Percentiles rank a stretch among this genome's conserved stretches.
phyloP scores from a whole-genome alignment of 1,284 basidiomycete species.

The Meira miltonrushii region DNA sequence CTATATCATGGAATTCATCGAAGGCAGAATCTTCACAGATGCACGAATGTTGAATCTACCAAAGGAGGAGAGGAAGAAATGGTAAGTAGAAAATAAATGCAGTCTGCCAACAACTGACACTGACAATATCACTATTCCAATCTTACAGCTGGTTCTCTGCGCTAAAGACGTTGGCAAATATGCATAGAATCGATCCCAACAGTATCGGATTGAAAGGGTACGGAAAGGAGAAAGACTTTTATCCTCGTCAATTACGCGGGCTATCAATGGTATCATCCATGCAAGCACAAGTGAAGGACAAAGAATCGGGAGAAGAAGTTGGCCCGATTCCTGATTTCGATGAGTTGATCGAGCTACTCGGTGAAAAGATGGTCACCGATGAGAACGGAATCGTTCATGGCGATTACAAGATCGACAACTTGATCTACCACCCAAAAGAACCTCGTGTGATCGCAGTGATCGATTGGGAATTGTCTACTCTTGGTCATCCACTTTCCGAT shows the following conservation, averaged over 20 bases:
- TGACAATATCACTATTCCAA: background rate
- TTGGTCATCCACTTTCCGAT: constrained; percentile 66
- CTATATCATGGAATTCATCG: constrained; percentile 88
- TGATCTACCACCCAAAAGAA: constrained; percentile 87
- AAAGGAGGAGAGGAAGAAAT: constrained; percentile 64
- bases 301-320: constrained; percentile 60
- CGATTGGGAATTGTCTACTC: constrained; percentile 92
- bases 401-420: constrained; percentile 93
- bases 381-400: constrained; percentile 74
- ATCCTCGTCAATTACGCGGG: constrained; percentile 84
- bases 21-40: constrained; percentile 85
- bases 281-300: constrained; percentile 66
- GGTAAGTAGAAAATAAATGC: constrained; percentile 60
- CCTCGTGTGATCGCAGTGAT: constrained; percentile 87
- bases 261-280: constrained; percentile 68
- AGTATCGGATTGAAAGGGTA: constrained; percentile 70
- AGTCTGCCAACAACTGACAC: background rate
- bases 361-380: constrained; percentile 65
- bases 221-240: constrained; percentile 74
- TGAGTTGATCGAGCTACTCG: constrained; percentile 73
- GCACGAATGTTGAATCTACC: constrained; percentile 59
- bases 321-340: constrained; percentile 65
- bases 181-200: constrained; percentile 68
- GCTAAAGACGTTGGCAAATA: constrained; percentile 63
- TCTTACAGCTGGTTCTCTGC: constrained; percentile 25